Evolutionary conservation across 371 early-diverging fungal genomes (phyloP), one percentile per base, ranked within the genome.

Genomic region (Rhizomucor miehei): DNA sequence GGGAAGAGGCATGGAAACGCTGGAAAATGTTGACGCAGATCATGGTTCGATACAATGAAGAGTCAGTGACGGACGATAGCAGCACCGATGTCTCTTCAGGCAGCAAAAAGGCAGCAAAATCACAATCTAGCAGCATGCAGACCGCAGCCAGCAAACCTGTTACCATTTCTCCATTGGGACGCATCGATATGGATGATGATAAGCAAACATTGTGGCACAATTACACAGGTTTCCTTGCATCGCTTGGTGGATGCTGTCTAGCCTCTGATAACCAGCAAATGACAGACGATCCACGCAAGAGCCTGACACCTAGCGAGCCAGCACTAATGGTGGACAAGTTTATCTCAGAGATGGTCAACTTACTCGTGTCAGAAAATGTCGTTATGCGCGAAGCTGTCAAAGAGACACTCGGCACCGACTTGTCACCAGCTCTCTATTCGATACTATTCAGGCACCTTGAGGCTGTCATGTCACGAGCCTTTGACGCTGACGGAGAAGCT

Each of bases 351-450:
- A 82, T 94, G 72, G 81, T 91, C 4, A 88, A 89, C 44, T 77
- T 94, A 52, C 70, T 94, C 47, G 84, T 88, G 0, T 88, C 83
- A 4, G 93, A 95, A 35, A 89, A 91, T 57, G 86, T 88, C n/a
- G 79, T 88, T 62, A 83, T 94, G 21, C 87, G 94, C 8, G 95
- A 95, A 72, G 84, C 81, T 16, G 89, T 89, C 41, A 91, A 91
- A 55, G 93, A 94, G 52, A 85, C 88, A 0, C 74, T 94, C n/a
- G 94, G 93, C 36, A 76, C 80, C 37, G 95, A 96, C 53, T 69
- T 94, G 20, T 82, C 82, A 44, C 86, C 88, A 8, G 80, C 85
- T n/a, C 69, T 93, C 17, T 92, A 90, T 63, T 85, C 84, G 49
- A 77, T 89, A 36, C 73, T 95, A 23, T 88, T 93, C 52, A 76